These are phyloP conservation scores for Pleurotus citrinopileatus DNA, from an alignment of 768 basidiomycete genomes.

Conservation along the genomic window DNA sequence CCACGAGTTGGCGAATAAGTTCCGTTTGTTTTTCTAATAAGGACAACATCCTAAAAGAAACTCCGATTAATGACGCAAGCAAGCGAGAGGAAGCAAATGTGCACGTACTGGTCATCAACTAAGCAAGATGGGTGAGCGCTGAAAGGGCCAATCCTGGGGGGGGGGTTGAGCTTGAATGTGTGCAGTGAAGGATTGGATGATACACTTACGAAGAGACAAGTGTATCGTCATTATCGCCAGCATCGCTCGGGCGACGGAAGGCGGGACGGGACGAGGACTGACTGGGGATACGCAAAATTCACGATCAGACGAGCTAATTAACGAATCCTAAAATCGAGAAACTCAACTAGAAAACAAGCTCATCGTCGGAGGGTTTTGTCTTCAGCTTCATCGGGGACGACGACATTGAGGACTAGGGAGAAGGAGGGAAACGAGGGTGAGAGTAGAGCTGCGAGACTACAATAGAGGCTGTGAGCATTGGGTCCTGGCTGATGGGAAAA, in stretches of 20 bases:
- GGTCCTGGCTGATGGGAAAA: too few relatives aligned
- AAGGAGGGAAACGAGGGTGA: too few relatives aligned
- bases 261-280: background rate
- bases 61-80: too few relatives aligned
- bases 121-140: background rate
- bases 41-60: background rate
- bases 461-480: too few relatives aligned
- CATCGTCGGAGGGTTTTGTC: too few relatives aligned
- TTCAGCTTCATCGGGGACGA: too few relatives aligned
- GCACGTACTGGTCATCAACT: constrained; percentile 1
- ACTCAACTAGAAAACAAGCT: too few relatives aligned
- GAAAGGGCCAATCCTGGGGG: background rate
- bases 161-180: background rate
- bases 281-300: too few relatives aligned
- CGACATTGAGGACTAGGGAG: too few relatives aligned
- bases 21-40: constrained; percentile 4
- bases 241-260: background rate
- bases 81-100: background rate
- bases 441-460: too few relatives aligned
- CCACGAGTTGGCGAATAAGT: background rate
- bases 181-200: background rate
- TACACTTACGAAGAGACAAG: background rate
- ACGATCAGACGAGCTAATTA: too few relatives aligned
- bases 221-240: background rate
- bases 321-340: too few relatives aligned